Evolutionary conservation across 2,329 filamentous ascomycete species (phyloP).

Genomic region (Penicillium sp.): DNA sequence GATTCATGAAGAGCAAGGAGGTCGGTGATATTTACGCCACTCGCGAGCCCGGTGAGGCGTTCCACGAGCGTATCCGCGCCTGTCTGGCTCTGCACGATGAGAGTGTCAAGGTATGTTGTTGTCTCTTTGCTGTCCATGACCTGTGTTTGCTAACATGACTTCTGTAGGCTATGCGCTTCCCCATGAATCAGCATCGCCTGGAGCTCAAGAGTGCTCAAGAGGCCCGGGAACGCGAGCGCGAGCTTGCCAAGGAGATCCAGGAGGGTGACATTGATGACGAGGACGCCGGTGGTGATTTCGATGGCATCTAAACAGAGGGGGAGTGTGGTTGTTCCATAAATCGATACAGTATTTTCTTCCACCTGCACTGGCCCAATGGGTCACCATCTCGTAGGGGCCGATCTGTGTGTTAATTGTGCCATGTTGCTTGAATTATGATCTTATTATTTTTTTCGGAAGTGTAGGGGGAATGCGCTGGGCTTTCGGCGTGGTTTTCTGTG

Average conservation of each 20-base stretch:
- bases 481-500: constrained; percentile 28
- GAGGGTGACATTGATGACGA: constrained; percentile 97
- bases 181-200: constrained; percentile 97
- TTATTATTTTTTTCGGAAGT: constrained; percentile 22
- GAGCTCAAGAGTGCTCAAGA: constrained; percentile 98
- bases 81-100: constrained; percentile 93
- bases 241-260: constrained; percentile 98
- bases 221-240: constrained; percentile 91
- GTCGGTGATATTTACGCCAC: constrained; percentile 95
- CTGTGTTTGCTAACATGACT: constrained; percentile 28
- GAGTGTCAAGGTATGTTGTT: constrained; percentile 82
- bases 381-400: constrained; percentile 19
- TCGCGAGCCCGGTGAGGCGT: constrained; percentile 91
- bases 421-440: constrained; percentile 18
- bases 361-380: constrained; percentile 16
- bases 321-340: constrained; percentile 13
- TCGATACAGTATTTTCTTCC: constrained; percentile 22
- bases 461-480: constrained; percentile 30
- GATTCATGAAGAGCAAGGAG: constrained; percentile 98
- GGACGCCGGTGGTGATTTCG: constrained; percentile 92
- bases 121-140: background rate
- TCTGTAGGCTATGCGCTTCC: constrained; percentile 89
- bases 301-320: constrained; percentile 72
- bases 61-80: constrained; percentile 93
- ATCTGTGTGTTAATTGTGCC: constrained; percentile 32